These are phyloP conservation scores for Udeniomyces megalosporus DNA, from an alignment of 768 basidiomycete genomes.

Conservation along the genomic window DNA sequence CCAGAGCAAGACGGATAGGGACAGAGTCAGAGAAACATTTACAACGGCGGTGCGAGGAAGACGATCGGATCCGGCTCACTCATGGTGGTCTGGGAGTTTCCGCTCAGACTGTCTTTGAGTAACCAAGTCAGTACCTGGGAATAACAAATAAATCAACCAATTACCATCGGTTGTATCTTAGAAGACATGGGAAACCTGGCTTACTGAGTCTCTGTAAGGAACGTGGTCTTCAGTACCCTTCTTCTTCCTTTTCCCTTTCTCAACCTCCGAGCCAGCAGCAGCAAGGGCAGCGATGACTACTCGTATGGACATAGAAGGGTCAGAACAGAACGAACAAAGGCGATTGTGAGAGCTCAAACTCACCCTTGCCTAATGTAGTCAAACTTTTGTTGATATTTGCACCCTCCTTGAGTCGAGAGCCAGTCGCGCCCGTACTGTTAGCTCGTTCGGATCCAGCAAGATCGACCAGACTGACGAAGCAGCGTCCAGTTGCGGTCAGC, in stretches of 20 bases:
- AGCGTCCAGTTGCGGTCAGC: neutral
- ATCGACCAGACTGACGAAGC: conserved; percentile 48
- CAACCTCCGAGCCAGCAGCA: conserved; percentile 43
- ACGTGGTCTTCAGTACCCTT: conserved; percentile 82
- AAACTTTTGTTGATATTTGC: conserved; percentile 98
- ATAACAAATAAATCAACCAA: neutral
- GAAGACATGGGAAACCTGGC: conserved; percentile 23
- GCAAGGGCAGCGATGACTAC: conserved; percentile 91
- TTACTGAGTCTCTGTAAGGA: conserved; percentile 90
- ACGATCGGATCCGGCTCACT: conserved; percentile 28
- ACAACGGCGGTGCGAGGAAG: neutral
- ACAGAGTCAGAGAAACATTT: too few species aligned
- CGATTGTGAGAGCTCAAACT: too few species aligned
- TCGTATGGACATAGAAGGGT: conserved; percentile 41
- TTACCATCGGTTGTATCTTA: neutral
- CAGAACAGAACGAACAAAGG: too few species aligned
- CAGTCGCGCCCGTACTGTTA: conserved; percentile 94
- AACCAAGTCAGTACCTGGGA: conserved; percentile 87
- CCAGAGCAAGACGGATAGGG: neutral
- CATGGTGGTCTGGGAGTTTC: conserved; percentile 95
- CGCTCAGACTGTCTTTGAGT: conserved; percentile 90
- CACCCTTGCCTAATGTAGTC: conserved; percentile 36
- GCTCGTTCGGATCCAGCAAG: conserved; percentile 93
- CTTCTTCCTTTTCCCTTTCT: conserved; percentile 41
- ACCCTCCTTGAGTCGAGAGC: conserved; percentile 88